A percentile compares a stretch with the other conserved stretches of the same genome.
Conservation (phyloP, 2,329 filamentous ascomycete genomes). For the Aspergillus jensenii region DNA sequence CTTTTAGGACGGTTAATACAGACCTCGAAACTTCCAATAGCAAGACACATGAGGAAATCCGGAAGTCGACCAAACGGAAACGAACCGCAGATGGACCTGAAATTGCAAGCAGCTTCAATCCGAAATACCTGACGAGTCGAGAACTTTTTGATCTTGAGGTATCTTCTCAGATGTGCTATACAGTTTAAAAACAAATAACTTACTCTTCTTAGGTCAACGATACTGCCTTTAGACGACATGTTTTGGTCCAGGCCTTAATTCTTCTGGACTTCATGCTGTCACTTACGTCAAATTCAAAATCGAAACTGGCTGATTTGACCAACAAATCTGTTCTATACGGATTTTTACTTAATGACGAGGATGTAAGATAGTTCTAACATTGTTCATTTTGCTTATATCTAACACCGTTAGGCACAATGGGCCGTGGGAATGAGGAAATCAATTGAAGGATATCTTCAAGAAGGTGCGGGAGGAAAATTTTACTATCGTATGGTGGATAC, state of each 20-base stretch:
- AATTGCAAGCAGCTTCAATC: conserved; percentile 78
- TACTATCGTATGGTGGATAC: conserved; percentile 97
- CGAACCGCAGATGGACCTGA: conserved; percentile 61
- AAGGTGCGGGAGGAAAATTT: conserved; percentile 80
- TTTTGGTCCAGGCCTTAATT: conserved; percentile 92
- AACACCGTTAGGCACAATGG: conserved; percentile 69
- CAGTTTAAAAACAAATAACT: conserved; percentile 19
- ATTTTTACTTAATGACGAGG: conserved; percentile 75
- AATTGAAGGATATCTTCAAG: conserved; percentile 80
- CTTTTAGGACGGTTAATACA: conserved; percentile 70
- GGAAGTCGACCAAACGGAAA: conserved; percentile 70
- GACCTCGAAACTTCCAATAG: conserved; percentile 66
- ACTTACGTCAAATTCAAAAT: conserved; percentile 76
- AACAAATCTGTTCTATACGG: conserved; percentile 90
- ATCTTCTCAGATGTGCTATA: conserved; percentile 25
- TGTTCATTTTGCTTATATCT: conserved; percentile 8
- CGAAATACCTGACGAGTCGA: conserved; percentile 96
- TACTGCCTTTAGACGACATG: conserved; percentile 87
- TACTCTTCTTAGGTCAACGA: conserved; percentile 71
- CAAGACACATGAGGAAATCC: conserved; percentile 63
- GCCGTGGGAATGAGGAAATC: conserved; percentile 71
- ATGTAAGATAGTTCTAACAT: conserved; percentile 55
- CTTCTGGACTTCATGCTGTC: conserved; percentile 94
- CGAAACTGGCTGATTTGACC: conserved; percentile 68
- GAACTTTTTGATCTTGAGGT: conserved; percentile 96